Base-by-base conservation (phyloP, 495 filamentous ascomycete species). In the Penicillium atrosanguineum region DNA sequence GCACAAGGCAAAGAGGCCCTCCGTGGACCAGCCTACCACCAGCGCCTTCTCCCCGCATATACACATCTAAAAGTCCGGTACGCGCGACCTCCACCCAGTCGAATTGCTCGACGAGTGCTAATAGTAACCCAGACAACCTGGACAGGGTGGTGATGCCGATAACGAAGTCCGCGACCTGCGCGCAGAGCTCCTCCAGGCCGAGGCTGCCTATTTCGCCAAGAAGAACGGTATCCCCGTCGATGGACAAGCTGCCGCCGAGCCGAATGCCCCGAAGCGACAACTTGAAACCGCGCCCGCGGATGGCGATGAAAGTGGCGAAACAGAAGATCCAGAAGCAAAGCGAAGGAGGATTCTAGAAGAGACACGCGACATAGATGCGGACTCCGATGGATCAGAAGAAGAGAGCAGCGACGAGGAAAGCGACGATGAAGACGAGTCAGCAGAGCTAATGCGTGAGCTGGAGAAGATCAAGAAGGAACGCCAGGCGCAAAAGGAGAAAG, bases 1-100 rank as follows among this genome's bases (percentile, higher is more conserved):
- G 92, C 94, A 38, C 86, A 87, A 67, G 94, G 95, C 59, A 96
- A 95, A 81, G 94, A 98, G 69, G 89, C 92, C 64, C 88, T 89
- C 48, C 87, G 91, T 60, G 94, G 94, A 15, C 89, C 90, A 37
- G 94, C 94, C 52, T 97, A 97, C 73, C 94, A 98, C 69, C 94
- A 97, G 77, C 86, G 94, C 48, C 87, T 97, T 11, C 85, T 96
- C 2, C 95, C 94, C 5, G 94, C 94, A 9, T 85, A 97, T 65
- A 97, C 87, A 31, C 84, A 88, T 62, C 83, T 98, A 61, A 98
- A 98, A 73, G 84, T 87, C 53, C 83, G 91, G 85, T 88, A 79
- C 21, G 65, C 4, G 44, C 9, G 7, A 29, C 15, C 9, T 7
- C 12, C 9, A 4, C 19, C 12, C 1, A 7, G 31, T 4, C 4